Percentiles rank a stretch among this genome's conserved stretches.
phyloP scores from a whole-genome alignment of 345 rosid species.

The Rhizophora mangle region DNA sequence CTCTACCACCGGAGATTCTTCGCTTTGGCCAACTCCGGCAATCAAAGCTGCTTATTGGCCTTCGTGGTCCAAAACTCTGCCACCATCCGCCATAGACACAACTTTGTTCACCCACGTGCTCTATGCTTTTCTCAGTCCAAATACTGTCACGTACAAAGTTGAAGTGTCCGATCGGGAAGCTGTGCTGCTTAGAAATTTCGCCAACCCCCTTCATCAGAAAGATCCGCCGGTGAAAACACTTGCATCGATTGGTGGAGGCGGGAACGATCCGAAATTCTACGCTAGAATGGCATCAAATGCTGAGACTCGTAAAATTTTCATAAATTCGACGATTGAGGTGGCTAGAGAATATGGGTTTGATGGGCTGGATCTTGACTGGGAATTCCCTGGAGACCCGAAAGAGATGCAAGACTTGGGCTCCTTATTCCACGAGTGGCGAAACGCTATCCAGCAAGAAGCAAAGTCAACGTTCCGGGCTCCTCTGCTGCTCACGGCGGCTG shows the following conservation, averaged over 20 bases:
- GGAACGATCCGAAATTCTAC: conserved; percentile 19
- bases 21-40: conserved; percentile 21
- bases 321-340: conserved; percentile 38
- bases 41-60: conserved; percentile 56
- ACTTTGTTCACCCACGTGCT: conserved; percentile 50
- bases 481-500: conserved; percentile 51
- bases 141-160: conserved; percentile 32
- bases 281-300: conserved; percentile 35
- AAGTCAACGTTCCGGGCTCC: conserved; percentile 29
- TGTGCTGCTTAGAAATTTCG: conserved; percentile 33
- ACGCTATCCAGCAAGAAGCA: conserved; percentile 38
- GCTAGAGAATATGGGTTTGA: conserved; percentile 47
- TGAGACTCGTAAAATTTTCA: conserved; percentile 33
- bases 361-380: conserved; percentile 69
- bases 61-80: conserved; percentile 34
- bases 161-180: conserved; percentile 22
- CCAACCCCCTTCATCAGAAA: conserved; percentile 40
- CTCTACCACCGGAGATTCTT: background rate
- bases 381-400: conserved; percentile 35
- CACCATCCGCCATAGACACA: conserved; percentile 48
- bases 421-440: conserved; percentile 43
- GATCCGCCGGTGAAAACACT: conserved; percentile 44
- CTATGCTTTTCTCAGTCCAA: conserved; percentile 57
- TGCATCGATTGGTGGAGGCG: conserved; percentile 44
- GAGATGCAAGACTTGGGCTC: conserved; percentile 39